Conservation (phyloP, 768 basidiomycete genomes). For the Kwoniella sp. region DNA sequence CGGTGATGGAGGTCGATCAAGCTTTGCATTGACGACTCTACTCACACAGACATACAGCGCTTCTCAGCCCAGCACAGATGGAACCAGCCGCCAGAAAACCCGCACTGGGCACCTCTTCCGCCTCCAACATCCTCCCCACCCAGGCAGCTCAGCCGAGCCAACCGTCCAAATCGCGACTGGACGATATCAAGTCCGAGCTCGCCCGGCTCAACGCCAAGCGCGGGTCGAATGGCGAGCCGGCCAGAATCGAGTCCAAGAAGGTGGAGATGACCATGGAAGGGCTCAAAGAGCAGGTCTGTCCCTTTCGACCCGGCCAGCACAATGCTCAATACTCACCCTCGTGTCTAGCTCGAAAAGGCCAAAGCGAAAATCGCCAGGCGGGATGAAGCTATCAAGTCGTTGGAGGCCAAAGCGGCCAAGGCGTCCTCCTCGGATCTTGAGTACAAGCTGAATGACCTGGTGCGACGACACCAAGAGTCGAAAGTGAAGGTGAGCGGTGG, state of each 20-base stretch:
- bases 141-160: too few species aligned
- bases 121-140: neutral
- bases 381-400: constrained; percentile 20
- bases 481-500: constrained; percentile 17
- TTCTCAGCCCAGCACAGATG: too few species aligned
- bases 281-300: constrained; percentile 54
- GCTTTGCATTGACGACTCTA: too few species aligned
- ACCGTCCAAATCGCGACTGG: neutral
- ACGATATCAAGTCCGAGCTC: too few species aligned
- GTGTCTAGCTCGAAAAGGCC: constrained; percentile 21
- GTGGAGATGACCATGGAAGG: constrained; percentile 55
- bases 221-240: too few species aligned
- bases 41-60: too few species aligned
- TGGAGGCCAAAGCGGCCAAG: neutral
- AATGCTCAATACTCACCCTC: neutral
- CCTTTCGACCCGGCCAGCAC: neutral
- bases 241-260: constrained; percentile 53
- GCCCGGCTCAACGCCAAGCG: too few species aligned
- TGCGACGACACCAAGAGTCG: constrained; percentile 11
- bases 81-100: too few species aligned
- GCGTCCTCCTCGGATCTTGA: constrained; percentile 9
- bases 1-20: too few species aligned
- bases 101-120: neutral
- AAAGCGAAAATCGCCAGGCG: constrained; percentile 18
- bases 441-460: constrained; percentile 16